A percentile compares a stretch with the other conserved stretches of the same genome.
phyloP scores from a whole-genome alignment of 2,329 filamentous ascomycete species.

The Penicillium sp. region DNA sequence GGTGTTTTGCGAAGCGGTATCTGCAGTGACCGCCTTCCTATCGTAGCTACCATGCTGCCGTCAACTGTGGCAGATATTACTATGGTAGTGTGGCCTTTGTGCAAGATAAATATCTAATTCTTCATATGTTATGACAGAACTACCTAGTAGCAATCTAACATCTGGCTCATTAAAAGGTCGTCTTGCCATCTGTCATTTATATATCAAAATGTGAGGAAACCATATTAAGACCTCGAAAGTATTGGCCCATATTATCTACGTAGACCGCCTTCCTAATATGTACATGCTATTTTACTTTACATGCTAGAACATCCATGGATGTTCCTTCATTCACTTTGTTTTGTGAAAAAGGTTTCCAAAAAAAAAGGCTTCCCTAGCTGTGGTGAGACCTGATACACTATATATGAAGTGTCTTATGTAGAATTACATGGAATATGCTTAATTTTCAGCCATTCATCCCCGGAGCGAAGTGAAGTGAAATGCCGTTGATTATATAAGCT shows the following conservation, averaged over 20 bases:
- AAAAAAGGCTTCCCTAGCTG: neutral
- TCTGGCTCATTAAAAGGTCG: too few species aligned
- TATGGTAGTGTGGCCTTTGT: neutral
- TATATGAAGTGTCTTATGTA: neutral
- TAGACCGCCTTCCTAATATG: neutral
- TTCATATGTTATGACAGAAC: neutral
- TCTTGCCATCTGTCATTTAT: neutral
- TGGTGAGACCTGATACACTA: too few species aligned
- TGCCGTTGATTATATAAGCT: constrained; percentile 27
- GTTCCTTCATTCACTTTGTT: neutral
- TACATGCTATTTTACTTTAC: too few species aligned
- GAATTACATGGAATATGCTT: neutral
- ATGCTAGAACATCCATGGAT: neutral
- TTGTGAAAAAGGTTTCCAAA: neutral
- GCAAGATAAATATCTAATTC: neutral
- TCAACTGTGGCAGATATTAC: neutral
- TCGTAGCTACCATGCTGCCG: neutral
- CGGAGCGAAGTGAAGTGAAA: neutral
- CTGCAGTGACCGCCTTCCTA: neutral
- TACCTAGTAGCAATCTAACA: neutral
- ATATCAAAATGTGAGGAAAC: neutral
- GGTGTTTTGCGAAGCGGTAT: constrained; percentile 2
- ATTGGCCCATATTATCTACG: neutral
- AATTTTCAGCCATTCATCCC: neutral
- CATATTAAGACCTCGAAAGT: neutral